Base-by-base conservation (phyloP, 129 eudicot species). In the Pittosporum tobira region DNA sequence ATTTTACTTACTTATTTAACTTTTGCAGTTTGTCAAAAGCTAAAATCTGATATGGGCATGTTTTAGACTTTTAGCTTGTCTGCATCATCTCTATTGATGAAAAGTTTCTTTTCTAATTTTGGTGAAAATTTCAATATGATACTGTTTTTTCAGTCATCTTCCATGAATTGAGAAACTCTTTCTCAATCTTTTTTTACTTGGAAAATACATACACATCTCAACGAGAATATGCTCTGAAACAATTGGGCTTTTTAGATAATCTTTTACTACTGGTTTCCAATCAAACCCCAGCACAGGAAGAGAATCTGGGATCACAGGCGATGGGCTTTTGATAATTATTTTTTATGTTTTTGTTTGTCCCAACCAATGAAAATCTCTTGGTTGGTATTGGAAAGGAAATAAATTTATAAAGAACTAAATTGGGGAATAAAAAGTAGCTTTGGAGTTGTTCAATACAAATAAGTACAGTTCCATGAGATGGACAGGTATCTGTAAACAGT, bases 291-390 rank as follows among this genome's bases (percentile, higher is more conserved):
- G 76, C 79, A 75, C 71, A 72, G 60, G 82, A 75, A 54, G 73
- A 76, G 82, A 80, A 80, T 80, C 87, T 80, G 47, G 75, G 79
- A 69, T 70, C 65, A 75, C 73, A 61, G 71, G 65, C 64, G 74
- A 69, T 74, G 65, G 52, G 51, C 26, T 44, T 60, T 71, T 71
- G 77, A 78, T 73, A 56, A 51, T 28, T 48, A 44, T 16, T 27
- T 43, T 65, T 43, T 19, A 16, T 14, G 47, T 53, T 21, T 28
- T 59, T 65, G 25, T 52, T 66, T 37, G 61, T 65, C 20, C 23
- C n/a, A 42, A 25, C 58, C 72, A 73, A 71, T 51, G 34, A 53
- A 36, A 61, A 66, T 49, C 43, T 66, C 49, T 22, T 43, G 62
- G 68, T 49, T 51, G 64, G 57, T 49, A 60, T 31, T 56, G 75